Conservation (phyloP, 257 asterid genomes). For the Misopates orontium region DNA sequence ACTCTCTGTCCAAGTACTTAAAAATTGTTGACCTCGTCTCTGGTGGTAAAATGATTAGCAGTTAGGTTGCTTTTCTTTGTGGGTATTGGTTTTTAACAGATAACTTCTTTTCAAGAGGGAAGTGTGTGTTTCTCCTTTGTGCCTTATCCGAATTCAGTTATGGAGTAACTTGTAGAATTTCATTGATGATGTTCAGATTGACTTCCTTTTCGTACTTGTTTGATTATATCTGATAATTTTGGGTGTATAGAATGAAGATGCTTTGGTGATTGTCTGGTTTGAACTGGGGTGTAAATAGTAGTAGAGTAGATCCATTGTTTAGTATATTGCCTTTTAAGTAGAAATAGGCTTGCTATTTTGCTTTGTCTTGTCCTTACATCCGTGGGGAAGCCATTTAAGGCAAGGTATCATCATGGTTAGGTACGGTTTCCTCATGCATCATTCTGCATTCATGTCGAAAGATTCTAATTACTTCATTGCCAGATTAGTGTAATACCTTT, state of each 20-base stretch:
- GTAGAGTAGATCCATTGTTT: not conserved
- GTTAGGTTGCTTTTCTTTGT: not conserved
- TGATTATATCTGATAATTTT: not conserved
- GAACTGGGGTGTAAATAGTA: not conserved
- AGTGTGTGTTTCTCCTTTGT: too few species aligned
- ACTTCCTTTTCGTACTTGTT: not conserved
- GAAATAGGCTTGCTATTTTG: not conserved
- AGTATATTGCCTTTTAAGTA: not conserved
- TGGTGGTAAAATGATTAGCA: not conserved
- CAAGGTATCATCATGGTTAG: conserved; percentile 3
- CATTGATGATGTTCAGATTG: not conserved
- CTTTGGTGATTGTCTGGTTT: not conserved
- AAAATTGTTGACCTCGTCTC: not conserved
- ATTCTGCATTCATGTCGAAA: not conserved
- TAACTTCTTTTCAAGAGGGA: not conserved
- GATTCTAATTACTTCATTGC: not conserved
- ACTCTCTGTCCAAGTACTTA: not conserved
- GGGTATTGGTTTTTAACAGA: not conserved
- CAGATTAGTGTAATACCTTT: not conserved
- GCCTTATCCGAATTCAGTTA: too few species aligned
- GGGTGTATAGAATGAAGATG: not conserved
- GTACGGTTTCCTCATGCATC: not conserved
- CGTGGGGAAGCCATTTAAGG: not conserved
- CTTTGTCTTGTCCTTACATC: not conserved
- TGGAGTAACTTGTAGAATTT: too few species aligned